These are phyloP conservation scores for Neonectria sp. DNA, from an alignment of 2,329 filamentous ascomycete genomes.

Conservation along the genomic window DNA sequence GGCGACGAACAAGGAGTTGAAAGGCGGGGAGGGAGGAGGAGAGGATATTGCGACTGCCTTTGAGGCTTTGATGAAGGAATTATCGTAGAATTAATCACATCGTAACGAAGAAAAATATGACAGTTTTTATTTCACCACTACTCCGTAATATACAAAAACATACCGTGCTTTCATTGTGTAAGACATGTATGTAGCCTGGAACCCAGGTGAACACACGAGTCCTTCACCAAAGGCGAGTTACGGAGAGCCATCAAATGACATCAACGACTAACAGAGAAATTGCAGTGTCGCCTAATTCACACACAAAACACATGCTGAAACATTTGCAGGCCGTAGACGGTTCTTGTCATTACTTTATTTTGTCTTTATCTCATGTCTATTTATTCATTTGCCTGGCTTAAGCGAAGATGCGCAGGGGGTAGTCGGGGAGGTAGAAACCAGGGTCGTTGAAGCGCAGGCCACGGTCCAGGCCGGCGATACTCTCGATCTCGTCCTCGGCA, in stretches of 20 bases:
- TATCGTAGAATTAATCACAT: neutral
- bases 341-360: slow-evolving; percentile 20
- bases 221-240: neutral
- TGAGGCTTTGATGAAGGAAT: slow-evolving; percentile 10
- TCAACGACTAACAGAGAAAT: neutral
- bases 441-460: slow-evolving; percentile 73
- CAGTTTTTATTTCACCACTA: neutral
- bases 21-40: slow-evolving; percentile 35
- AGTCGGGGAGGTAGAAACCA: slow-evolving; percentile 52
- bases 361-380: slow-evolving; percentile 12
- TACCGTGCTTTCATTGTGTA: too few relatives aligned
- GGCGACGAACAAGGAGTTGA: slow-evolving; percentile 49
- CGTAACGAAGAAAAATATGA: neutral
- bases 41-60: slow-evolving; percentile 35
- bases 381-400: slow-evolving; percentile 25
- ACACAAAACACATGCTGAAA: neutral
- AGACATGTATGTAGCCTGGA: too few relatives aligned
- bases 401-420: slow-evolving; percentile 68
- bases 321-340: neutral
- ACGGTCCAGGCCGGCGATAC: slow-evolving; percentile 68
- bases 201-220: too few relatives aligned
- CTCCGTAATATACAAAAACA: too few relatives aligned
- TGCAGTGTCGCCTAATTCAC: neutral
- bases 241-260: too few relatives aligned
- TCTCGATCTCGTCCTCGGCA: slow-evolving; percentile 67